Evolutionary conservation across 2,329 filamentous ascomycete genomes (phyloP), one percentile per base, ranked within the genome.

Genomic region (Tolypocladium pustulatum): DNA sequence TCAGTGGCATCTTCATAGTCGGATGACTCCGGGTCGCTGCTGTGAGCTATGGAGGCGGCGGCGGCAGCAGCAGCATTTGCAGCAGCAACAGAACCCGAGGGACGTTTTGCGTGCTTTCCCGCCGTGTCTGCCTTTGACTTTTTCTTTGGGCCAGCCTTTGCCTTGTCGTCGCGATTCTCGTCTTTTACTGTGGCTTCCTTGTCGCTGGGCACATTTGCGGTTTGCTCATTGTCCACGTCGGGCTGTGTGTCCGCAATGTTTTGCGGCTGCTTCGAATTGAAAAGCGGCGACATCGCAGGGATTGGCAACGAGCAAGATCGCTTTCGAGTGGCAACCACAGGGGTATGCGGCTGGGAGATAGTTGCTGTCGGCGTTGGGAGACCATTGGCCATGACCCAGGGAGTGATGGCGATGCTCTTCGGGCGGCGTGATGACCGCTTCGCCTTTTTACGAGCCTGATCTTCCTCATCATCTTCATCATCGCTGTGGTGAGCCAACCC

Each of bases 401-500:
- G 61, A 12, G 61, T 57, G 49, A 68, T 65, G 32, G 67, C 58
- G 40, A 74, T 63, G 64, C 81, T 84, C 66, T 77, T 78, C 2
- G 81, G 80, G 13, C 81, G 76, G 25, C 62, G 61, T 6, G 61
- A 61, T 12, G 68, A 61, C 6, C 51, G 9, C 25, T 43, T 34
- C 7, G 32, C 3, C 30, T n/a, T n/a, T 37, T 77, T 64, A 60
- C 76, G 66, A 1, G 71, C 66, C 1, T 73, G 71, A 1, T 73
- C 71, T 5, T 72, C 69, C 2, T 76, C 76, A 15, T 76, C 75
- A 7, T 76, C 76, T 56, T 88, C 87, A 17, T 87, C 85, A 58
- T 90, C 85, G 59, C 78, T 83, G 63, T 85, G 80, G 15, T 71
- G 71, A 1, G 81, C 83, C 6, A 91, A 77, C 0, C 88, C 88